These are phyloP conservation scores for Pythium apleroticum DNA, from an alignment of 352 stramenopile genomes.

Conservation along the genomic window DNA sequence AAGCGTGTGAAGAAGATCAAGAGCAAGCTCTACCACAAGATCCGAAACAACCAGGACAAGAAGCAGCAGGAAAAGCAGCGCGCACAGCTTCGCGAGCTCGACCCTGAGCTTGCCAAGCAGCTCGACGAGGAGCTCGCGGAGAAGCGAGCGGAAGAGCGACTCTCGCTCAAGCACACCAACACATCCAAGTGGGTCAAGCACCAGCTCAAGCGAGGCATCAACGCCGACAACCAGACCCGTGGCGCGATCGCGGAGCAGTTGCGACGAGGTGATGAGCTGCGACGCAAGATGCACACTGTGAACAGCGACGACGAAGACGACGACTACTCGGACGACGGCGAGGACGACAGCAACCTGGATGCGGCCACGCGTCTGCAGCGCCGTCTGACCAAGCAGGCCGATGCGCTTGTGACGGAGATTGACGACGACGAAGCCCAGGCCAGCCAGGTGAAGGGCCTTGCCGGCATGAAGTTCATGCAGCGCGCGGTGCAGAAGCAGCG, in stretches of 20 bases:
- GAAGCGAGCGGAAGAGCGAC: constrained; percentile 95
- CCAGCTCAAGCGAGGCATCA: constrained; percentile 90
- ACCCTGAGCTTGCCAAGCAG: constrained; percentile 69
- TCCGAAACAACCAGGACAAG: constrained; percentile 93
- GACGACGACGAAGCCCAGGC: constrained; percentile 50
- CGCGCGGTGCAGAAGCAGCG: constrained; percentile 94
- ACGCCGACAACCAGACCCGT: constrained; percentile 91
- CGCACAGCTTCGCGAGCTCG: constrained; percentile 70
- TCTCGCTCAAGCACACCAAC: constrained; percentile 98
- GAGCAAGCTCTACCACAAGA: constrained; percentile 98
- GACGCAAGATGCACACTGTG: constrained; percentile 89
- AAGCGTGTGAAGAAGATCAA: constrained; percentile 99
- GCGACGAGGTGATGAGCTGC: constrained; percentile 91
- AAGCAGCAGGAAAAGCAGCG: constrained; percentile 87
- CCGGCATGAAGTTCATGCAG: constrained; percentile 99
- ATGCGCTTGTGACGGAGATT: constrained; percentile 76
- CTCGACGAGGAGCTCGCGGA: constrained; percentile 85
- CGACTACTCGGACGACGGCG: constrained; percentile 46
- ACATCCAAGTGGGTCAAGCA: constrained; percentile 97
- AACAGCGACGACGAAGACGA: constrained; percentile 66
- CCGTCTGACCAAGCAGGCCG: constrained; percentile 67
- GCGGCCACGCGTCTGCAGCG: constrained; percentile 60
- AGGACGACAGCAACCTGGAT: constrained; percentile 46
- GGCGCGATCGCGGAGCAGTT: constrained; percentile 88
- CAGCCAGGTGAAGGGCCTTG: constrained; percentile 78